phyloP scores from a whole-genome alignment of 805 yeast genomes.

The Candida fluviatilis region DNA sequence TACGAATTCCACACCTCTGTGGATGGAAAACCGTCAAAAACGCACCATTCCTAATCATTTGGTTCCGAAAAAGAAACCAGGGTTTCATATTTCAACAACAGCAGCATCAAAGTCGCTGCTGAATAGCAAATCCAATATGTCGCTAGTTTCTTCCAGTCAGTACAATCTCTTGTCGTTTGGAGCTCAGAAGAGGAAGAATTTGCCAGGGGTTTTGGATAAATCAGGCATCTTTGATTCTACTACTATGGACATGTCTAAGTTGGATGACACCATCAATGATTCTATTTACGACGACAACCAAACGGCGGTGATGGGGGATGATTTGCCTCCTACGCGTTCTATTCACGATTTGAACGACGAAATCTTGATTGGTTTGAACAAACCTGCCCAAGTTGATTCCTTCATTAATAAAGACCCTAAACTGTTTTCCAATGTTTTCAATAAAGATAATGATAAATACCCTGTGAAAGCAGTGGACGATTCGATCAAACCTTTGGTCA shows the following conservation, averaged over 20 bases:
- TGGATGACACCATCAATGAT: conserved; percentile 29
- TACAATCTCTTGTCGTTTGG: conserved; percentile 38
- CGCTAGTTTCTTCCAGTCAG: conserved; percentile 12
- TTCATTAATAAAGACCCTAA: conserved; percentile 45
- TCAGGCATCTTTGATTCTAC: conserved; percentile 6
- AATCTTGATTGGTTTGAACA: conserved; percentile 31
- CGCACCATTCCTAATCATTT: conserved; percentile 40
- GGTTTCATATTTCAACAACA: conserved; percentile 28
- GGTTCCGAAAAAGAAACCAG: conserved; percentile 36
- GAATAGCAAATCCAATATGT: conserved; percentile 1
- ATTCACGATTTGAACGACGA: conserved; percentile 47
- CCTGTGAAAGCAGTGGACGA: conserved; percentile 6
- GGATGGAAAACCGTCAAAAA: conserved; percentile 32
- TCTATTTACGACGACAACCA: conserved; percentile 26
- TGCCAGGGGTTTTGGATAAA: conserved; percentile 9
- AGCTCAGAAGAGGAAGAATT: conserved; percentile 7
- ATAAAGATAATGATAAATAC: conserved; percentile 8
- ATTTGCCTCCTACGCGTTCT: conserved; percentile 48
- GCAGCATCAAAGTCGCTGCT: conserved; percentile 4
- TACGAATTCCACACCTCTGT: conserved; percentile 21
- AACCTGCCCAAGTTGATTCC: conserved; percentile 34
- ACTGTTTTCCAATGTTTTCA: conserved; percentile 43
- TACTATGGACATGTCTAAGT: conserved; percentile 15
- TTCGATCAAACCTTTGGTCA: conserved; percentile 19
- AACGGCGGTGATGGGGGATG: conserved; percentile 26